Evolutionary conservation across 805 yeast genomes (phyloP), one percentile per base, ranked within the genome.

Genomic region (Pichia paraexigua): DNA sequence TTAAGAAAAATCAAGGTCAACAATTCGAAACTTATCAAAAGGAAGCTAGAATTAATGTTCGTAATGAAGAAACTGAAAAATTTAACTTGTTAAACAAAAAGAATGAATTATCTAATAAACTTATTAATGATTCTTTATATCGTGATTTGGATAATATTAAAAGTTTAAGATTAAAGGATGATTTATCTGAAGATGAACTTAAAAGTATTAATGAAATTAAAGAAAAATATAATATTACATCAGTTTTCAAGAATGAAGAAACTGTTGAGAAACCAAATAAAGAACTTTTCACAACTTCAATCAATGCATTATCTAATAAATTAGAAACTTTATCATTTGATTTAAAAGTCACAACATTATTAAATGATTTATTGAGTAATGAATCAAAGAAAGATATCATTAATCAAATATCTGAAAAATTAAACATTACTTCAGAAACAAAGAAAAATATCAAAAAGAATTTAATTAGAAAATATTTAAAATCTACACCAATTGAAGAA

Each of bases 1-100:
- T 92, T 65, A 80, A 88, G 70, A 82, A 77, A 65, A 85, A 87
- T 63, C 82, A 86, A 69, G 98, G 97, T 78, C 91, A 90, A 63
- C 92, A 89, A 67, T 88, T 91, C 75, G 92, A 87, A 27, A 71
- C 77, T 56, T 90, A 86, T 71, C 86, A 86, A 65, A 72, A 74
- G 42, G 79, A 83, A 60, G 95, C 96, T 48, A 84, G 82, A 59
- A 70, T 71, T 46, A 75, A 77, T 57, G 92, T 90, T 20, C 68
- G 73, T 1, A 62, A 69, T n/a, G 95, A 89, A 64, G 95, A 88
- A 68, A 67, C 73, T 40, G 61, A 60, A 44, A 82, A 79, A 67
- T 73, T 82, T 40, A 60, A 70, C 48, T 77, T 76, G 45, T 85
- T 87, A 61, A 66, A 80, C 51, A 62, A 69, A 39, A 78, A 77